phyloP scores from a whole-genome alignment of 352 stramenopile species.

The Globisporangium uncinulatum region DNA sequence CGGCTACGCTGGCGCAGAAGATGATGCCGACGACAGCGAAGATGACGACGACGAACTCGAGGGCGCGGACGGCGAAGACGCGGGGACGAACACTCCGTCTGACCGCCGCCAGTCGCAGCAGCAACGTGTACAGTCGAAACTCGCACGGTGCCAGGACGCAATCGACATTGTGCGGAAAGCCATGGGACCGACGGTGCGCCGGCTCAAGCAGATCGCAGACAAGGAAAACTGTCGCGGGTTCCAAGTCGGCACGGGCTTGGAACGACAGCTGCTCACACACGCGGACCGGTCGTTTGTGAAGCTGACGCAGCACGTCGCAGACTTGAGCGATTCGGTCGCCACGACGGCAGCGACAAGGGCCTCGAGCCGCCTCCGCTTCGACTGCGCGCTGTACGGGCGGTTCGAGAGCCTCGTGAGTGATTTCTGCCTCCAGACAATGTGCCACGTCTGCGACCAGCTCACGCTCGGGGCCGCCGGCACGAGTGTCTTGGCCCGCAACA shows the following conservation, averaged over 20 bases:
- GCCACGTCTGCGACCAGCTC: conserved; percentile 46
- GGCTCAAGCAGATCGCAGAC: conserved; percentile 10
- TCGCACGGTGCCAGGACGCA: conserved; percentile 35
- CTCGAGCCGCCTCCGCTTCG: neutral
- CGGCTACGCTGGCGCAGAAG: neutral
- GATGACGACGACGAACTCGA: neutral
- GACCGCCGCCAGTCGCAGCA: conserved; percentile 2
- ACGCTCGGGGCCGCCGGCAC: conserved; percentile 19
- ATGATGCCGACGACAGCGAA: neutral
- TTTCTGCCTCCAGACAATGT: conserved; percentile 52
- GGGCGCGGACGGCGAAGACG: neutral
- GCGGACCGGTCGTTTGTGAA: conserved; percentile 22
- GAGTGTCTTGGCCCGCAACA: conserved; percentile 17
- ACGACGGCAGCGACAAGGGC: neutral
- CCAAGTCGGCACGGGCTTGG: conserved; percentile 17
- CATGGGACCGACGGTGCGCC: conserved; percentile 28
- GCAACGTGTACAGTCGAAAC: conserved; percentile 7
- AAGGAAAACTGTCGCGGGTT: neutral
- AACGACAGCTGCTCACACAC: conserved; percentile 27
- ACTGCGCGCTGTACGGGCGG: conserved; percentile 16
- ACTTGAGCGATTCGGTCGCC: conserved; percentile 8
- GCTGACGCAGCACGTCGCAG: conserved; percentile 18
- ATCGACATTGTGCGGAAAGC: conserved; percentile 37
- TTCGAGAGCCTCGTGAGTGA: conserved; percentile 45
- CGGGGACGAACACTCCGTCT: neutral